These are phyloP conservation scores for Thalia dealbata DNA, from an alignment of 176 grass and related monocot genomes.

Conservation along the genomic window DNA sequence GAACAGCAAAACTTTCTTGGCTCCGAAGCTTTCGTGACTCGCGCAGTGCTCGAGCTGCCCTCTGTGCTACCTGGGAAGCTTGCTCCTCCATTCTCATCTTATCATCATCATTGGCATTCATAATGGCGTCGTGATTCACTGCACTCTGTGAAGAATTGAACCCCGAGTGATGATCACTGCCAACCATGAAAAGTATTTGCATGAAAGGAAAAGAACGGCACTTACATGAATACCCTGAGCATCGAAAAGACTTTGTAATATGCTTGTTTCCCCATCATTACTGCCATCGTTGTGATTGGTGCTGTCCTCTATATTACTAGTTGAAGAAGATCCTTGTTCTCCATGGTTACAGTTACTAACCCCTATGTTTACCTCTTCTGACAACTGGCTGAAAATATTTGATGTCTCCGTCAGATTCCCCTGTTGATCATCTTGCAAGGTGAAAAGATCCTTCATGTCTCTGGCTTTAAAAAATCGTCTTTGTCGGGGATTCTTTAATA, in stretches of 20 bases:
- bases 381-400: constrained; percentile 65
- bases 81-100: constrained; percentile 68
- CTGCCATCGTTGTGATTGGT: constrained; percentile 23
- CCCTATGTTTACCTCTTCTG: constrained; percentile 55
- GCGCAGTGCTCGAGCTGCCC: constrained; percentile 73
- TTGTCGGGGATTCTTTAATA: constrained; percentile 83
- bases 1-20: constrained; percentile 63
- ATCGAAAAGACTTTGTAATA: constrained; percentile 68
- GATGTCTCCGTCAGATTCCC: constrained; percentile 66
- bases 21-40: constrained; percentile 60
- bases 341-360: constrained; percentile 23
- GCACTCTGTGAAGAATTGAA: constrained; percentile 43
- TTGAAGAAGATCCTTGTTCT: constrained; percentile 21
- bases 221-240: constrained; percentile 90
- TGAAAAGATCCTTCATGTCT: constrained; percentile 98
- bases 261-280: constrained; percentile 47
- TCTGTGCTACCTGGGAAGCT: constrained; percentile 69
- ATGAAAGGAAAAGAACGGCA: neutral
- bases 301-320: constrained; percentile 22
- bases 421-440: constrained; percentile 40
- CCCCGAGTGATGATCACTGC: neutral
- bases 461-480: constrained; percentile 86
- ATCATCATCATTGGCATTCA: constrained; percentile 64
- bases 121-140: constrained; percentile 88
- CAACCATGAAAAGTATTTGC: neutral